Conservation (phyloP, 1,284 basidiomycete species). For the Fomitiporia mediterranea region DNA sequence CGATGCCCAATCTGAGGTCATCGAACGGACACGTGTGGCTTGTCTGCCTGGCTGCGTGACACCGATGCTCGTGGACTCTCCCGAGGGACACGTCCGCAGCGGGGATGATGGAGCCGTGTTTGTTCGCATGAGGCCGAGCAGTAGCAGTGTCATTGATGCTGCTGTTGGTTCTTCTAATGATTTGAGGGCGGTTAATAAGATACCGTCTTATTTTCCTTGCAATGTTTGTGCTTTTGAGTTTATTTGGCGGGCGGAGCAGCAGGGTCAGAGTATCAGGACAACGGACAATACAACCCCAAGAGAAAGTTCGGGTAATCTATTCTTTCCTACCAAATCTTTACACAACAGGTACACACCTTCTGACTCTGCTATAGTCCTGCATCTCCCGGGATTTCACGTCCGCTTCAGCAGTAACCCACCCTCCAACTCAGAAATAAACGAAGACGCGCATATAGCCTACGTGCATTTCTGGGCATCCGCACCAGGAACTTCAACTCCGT, state of each 20-base stretch:
- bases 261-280: not conserved
- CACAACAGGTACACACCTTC: not conserved
- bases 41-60: conserved; percentile 18
- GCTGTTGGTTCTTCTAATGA: no score
- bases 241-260: not conserved
- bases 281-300: not conserved
- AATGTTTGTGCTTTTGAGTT: conserved; percentile 13
- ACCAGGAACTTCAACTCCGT: conserved; percentile 3
- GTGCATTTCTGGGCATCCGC: conserved; percentile 13
- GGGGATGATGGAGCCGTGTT: conserved; percentile 22
- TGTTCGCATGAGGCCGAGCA: conserved; percentile 19
- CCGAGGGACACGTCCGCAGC: conserved; percentile 20
- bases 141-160: conserved; percentile 3
- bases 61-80: conserved; percentile 20
- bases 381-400: conserved; percentile 13
- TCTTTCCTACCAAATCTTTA: not conserved
- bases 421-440: not conserved
- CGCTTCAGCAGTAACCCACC: not conserved
- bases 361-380: not conserved
- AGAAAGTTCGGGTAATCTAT: conserved; percentile 7
- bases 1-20: conserved; percentile 12
- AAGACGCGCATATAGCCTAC: conserved; percentile 2
- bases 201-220: conserved; percentile 20
- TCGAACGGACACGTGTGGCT: conserved; percentile 19
- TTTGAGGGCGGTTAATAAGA: conserved; percentile 9